A percentile compares a stretch with the other conserved stretches of the same genome.
Conservation (phyloP, 257 asterid genomes). For the Coffea canephora region DNA sequence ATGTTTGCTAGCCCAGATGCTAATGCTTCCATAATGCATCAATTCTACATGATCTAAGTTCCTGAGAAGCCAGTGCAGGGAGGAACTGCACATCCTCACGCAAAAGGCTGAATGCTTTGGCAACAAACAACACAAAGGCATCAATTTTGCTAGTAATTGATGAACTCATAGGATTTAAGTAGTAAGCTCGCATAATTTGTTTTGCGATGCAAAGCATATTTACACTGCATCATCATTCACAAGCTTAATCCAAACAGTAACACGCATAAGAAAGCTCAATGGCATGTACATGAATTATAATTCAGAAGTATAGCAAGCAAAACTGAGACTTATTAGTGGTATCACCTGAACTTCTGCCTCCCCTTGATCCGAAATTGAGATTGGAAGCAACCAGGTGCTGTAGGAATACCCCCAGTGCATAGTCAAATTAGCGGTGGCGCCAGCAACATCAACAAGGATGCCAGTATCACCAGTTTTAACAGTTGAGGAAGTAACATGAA, state of each 20-base stretch:
- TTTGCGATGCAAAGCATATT: not conserved
- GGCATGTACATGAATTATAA: not conserved
- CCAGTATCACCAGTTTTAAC: constrained; percentile 66
- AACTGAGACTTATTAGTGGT: not conserved
- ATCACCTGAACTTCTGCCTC: constrained; percentile 69
- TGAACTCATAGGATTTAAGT: not conserved
- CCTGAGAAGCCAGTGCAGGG: not conserved
- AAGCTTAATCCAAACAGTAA: not conserved
- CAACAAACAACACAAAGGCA: not conserved
- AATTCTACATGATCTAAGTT: not conserved
- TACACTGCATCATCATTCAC: not conserved
- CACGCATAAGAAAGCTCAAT: not conserved
- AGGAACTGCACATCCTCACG: not conserved
- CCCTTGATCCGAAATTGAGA: constrained; percentile 68
- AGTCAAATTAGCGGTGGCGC: constrained; percentile 78
- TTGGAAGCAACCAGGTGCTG: constrained; percentile 57
- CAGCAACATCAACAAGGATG: constrained; percentile 59
- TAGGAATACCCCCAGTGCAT: constrained; percentile 81
- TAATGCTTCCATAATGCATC: not conserved
- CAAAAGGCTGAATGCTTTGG: not conserved
- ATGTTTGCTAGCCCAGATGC: not conserved
- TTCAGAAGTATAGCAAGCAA: not conserved
- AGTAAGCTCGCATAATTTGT: not conserved
- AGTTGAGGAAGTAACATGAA: constrained; percentile 62
- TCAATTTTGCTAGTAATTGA: not conserved